Conservation (phyloP, 202 grass and related monocot species). For the Eragrostis tef region DNA sequence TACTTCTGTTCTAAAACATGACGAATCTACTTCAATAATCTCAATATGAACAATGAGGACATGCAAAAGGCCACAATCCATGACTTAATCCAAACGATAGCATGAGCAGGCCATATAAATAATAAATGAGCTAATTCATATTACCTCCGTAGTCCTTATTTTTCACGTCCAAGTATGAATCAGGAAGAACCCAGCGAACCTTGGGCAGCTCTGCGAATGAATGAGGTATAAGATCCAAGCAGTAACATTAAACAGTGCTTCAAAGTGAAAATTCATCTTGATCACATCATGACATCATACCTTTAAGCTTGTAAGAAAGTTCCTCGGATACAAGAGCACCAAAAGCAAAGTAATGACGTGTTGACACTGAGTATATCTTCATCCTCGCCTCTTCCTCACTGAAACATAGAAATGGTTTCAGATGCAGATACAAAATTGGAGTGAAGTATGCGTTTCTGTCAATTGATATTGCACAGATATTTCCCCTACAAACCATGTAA, state of each 20-base stretch:
- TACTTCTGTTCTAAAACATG: neutral
- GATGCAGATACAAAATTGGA: neutral
- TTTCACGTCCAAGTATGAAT: conserved; percentile 68
- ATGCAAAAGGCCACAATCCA: neutral
- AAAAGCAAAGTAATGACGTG: conserved; percentile 72
- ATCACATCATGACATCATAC: conserved; percentile 29
- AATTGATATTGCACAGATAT: neutral
- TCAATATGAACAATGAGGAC: neutral
- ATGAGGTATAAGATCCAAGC: conserved; percentile 22
- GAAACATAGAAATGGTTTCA: conserved; percentile 26
- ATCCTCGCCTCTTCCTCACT: conserved; percentile 69
- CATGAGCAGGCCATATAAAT: neutral
- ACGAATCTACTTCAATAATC: neutral
- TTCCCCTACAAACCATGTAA: neutral
- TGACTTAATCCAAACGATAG: neutral
- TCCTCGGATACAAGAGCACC: conserved; percentile 69
- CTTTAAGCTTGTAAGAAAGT: conserved; percentile 61
- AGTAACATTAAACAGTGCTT: neutral
- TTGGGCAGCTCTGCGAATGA: conserved; percentile 55
- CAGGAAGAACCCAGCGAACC: conserved; percentile 60
- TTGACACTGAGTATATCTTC: conserved; percentile 69
- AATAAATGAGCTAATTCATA: neutral
- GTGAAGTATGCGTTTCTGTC: neutral
- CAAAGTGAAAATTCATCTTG: neutral
- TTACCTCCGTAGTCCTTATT: conserved; percentile 77